Percentiles rank a stretch among this genome's conserved stretches.
Conservation (phyloP, 2,329 filamentous ascomycete genomes). For the Venturia effusa region DNA sequence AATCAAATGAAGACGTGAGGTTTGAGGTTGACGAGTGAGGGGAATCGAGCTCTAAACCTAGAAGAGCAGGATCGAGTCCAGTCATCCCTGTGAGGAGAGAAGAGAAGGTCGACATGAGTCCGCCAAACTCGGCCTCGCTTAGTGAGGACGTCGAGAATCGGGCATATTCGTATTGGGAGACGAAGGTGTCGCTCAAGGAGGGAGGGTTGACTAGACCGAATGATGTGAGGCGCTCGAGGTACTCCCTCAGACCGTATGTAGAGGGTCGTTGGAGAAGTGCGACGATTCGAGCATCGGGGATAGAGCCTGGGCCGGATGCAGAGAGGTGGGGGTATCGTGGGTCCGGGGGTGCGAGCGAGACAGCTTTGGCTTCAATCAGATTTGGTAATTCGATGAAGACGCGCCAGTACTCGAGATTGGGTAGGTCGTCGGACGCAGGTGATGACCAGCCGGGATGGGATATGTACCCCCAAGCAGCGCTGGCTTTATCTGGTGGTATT, state of each 20-base stretch:
- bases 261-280: slow-evolving; percentile 59
- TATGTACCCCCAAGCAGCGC: slow-evolving; percentile 68
- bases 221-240: slow-evolving; percentile 58
- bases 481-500: slow-evolving; percentile 18
- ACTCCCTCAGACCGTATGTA: slow-evolving; percentile 67
- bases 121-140: slow-evolving; percentile 59
- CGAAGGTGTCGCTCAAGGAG: slow-evolving; percentile 47
- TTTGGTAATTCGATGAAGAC: slow-evolving; percentile 79
- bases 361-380: slow-evolving; percentile 82
- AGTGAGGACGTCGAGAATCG: slow-evolving; percentile 67
- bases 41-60: not conserved
- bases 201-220: slow-evolving; percentile 51
- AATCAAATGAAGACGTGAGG: not conserved
- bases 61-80: not conserved
- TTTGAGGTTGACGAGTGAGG: slow-evolving; percentile 3
- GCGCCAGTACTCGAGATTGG: slow-evolving; percentile 70
- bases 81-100: slow-evolving; percentile 68
- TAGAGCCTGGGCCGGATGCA: slow-evolving; percentile 17
- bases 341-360: slow-evolving; percentile 65
- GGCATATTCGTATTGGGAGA: slow-evolving; percentile 69
- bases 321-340: slow-evolving; percentile 26
- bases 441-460: slow-evolving; percentile 84
- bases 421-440: slow-evolving; percentile 61
- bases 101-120: slow-evolving; percentile 76
- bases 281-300: slow-evolving; percentile 57